Evolutionary conservation across 1,284 basidiomycete genomes (phyloP), one percentile per base, ranked within the genome.

Genomic region (Fistulinella cinereoalba): DNA sequence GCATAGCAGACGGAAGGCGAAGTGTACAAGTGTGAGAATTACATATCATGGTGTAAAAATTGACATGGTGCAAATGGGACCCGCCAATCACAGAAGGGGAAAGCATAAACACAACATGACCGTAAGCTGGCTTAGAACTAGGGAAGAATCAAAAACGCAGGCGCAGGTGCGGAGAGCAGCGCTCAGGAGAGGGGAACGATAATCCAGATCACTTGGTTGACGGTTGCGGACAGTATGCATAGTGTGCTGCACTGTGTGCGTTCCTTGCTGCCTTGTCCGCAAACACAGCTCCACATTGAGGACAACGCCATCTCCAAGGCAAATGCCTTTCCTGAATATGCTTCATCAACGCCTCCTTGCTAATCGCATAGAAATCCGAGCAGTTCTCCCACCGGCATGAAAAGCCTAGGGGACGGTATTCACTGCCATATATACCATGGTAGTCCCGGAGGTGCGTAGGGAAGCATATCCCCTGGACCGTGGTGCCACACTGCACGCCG

Each of bases 251-350:
- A n/a, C n/a, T n/a, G 34, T 62, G 61, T 13, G 29, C 12, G 12
- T 66, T 49, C 43, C 61, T 65, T 31, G 19, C 34, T n/a, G 19
- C 8, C 47, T 52, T 48, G 7, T 42, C 25, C 2, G 19, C 6
- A 48, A 65, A 62, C 9, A 28, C 34, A 10, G 41, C 10, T n/a
- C 61, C 61, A 11, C 61, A 62, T 19, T 37, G 50, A 9, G 51
- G 50, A 42, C 61, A 62, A 22, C 44, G n/a, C 61, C 62, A 62
- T 42, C 16, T 56, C 61, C 61, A 62, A 13, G 19, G 19, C 3
- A 62, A 13, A 27, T 62, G 61, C 19, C 9, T 56, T 41, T 66
- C 64, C 37, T 53, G 62, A 9, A 62, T 52, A 12, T 62, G 60
- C 24, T 18, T 52, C 58, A 61, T 41, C 47, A 62, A 22, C 11